Conservation (phyloP, 306 rosid species). For the Corylus heterophylla region DNA sequence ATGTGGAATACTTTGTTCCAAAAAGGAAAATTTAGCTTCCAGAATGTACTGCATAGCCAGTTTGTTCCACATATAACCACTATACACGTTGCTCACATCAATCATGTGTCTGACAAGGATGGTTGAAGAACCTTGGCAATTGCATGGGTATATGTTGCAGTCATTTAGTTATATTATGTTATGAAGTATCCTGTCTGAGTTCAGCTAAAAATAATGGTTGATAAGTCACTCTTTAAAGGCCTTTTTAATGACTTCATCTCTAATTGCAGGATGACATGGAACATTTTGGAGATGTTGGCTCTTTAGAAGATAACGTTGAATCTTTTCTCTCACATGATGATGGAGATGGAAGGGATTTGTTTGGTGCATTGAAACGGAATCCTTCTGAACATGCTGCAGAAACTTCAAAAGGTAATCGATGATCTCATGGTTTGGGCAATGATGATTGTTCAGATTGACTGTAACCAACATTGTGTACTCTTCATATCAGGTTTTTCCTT, state of each 20-base stretch:
- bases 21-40: not conserved
- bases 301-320: conserved; percentile 89
- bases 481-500: conserved; percentile 72
- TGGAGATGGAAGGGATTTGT: conserved; percentile 91
- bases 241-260: conserved; percentile 2
- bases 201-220: conserved; percentile 5
- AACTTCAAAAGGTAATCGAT: conserved; percentile 69
- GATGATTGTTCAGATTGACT: conserved; percentile 24
- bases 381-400: conserved; percentile 82
- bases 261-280: conserved; percentile 83
- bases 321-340: conserved; percentile 88
- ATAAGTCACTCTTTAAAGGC: conserved; percentile 22
- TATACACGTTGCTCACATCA: not conserved
- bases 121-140: not conserved
- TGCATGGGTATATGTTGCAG: not conserved
- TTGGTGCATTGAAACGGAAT: conserved; percentile 72
- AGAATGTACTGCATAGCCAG: conserved; percentile 2
- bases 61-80: not conserved
- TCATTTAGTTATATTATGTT: conserved; percentile 15
- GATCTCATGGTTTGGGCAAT: conserved; percentile 29
- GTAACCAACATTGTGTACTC: conserved; percentile 25
- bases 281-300: conserved; percentile 88
- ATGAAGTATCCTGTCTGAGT: conserved; percentile 18
- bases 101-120: not conserved
- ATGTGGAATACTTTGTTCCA: not conserved